Conservation (phyloP, 73 alveolate species). For the Paramecium sexaurelia region DNA sequence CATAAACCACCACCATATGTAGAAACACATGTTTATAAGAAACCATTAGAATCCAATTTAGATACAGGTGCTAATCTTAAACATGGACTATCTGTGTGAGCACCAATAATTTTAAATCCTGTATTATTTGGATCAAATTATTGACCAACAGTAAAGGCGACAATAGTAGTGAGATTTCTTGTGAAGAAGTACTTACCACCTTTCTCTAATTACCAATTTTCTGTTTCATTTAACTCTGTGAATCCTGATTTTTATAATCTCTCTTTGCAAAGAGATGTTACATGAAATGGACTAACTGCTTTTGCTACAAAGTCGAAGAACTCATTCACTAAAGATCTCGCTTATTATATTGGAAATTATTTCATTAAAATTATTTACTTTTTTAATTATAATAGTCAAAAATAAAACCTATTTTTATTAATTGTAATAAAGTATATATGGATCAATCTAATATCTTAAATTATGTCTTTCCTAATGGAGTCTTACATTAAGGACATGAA, state of each 20-base stretch:
- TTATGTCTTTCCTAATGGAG: not conserved
- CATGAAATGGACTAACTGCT: slow-evolving; percentile 92
- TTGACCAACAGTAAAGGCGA: slow-evolving; percentile 94
- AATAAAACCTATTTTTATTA: not conserved
- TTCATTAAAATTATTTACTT: not conserved
- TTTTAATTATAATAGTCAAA: no score
- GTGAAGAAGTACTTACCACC: slow-evolving; percentile 95
- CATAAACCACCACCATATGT: slow-evolving; percentile 99
- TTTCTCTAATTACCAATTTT: slow-evolving; percentile 88
- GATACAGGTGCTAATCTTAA: slow-evolving; percentile 95
- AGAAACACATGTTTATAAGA: slow-evolving; percentile 86
- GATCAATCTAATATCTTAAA: slow-evolving; percentile 48
- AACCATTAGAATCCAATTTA: slow-evolving; percentile 83
- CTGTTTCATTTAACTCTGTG: slow-evolving; percentile 86
- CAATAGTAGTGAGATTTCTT: slow-evolving; percentile 89
- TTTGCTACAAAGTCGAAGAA: slow-evolving; percentile 75
- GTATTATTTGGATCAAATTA: slow-evolving; percentile 74
- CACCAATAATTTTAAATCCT: slow-evolving; percentile 92
- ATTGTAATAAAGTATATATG: not conserved
- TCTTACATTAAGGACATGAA: slow-evolving; percentile 44
- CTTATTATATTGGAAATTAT: slow-evolving; percentile 59
- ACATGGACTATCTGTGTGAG: slow-evolving; percentile 98
- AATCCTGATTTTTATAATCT: slow-evolving; percentile 83
- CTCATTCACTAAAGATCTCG: slow-evolving; percentile 71
- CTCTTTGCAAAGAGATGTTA: slow-evolving; percentile 86